phyloP scores from a whole-genome alignment of 2,329 filamentous ascomycete species.

The Erysiphe pulchra region DNA sequence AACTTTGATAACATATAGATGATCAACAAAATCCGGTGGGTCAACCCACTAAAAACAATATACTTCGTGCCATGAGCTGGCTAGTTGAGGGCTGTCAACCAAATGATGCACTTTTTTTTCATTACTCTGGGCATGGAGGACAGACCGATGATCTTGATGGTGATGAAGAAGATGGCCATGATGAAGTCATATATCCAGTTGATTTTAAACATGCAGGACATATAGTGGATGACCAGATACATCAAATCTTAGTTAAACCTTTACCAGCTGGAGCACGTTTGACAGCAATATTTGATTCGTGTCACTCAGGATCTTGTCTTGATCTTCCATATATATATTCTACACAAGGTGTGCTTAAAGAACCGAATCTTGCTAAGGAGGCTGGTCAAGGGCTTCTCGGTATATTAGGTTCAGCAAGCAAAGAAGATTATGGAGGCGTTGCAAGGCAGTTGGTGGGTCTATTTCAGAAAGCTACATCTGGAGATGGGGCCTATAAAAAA shows the following conservation, averaged over 20 bases:
- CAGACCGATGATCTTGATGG: constrained; percentile 56
- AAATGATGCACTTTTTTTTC: constrained; percentile 90
- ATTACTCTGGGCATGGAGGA: constrained; percentile 65
- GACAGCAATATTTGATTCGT: constrained; percentile 41
- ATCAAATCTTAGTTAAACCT: constrained; percentile 46
- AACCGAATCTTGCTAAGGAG: constrained; percentile 18
- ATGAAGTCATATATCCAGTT: constrained; percentile 63
- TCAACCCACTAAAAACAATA: constrained; percentile 86
- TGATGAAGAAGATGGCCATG: constrained; percentile 57
- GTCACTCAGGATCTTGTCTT: constrained; percentile 36
- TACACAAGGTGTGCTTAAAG: constrained; percentile 22
- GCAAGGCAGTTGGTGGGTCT: constrained; percentile 53
- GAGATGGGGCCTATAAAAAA: constrained; percentile 52
- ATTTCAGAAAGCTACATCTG: constrained; percentile 56
- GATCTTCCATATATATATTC: constrained; percentile 38
- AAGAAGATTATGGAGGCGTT: constrained; percentile 65
- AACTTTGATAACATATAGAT: constrained; percentile 20
- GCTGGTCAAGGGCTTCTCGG: constrained; percentile 30
- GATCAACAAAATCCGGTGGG: constrained; percentile 94
- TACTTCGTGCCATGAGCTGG: constrained; percentile 95
- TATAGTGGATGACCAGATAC: constrained; percentile 64
- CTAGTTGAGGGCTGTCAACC: constrained; percentile 75
- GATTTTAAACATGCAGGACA: constrained; percentile 53
- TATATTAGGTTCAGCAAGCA: constrained; percentile 34
- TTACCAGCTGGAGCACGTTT: constrained; percentile 58